phyloP scores from a whole-genome alignment of 768 basidiomycete species.

The Hebeloma cylindrosporum region DNA sequence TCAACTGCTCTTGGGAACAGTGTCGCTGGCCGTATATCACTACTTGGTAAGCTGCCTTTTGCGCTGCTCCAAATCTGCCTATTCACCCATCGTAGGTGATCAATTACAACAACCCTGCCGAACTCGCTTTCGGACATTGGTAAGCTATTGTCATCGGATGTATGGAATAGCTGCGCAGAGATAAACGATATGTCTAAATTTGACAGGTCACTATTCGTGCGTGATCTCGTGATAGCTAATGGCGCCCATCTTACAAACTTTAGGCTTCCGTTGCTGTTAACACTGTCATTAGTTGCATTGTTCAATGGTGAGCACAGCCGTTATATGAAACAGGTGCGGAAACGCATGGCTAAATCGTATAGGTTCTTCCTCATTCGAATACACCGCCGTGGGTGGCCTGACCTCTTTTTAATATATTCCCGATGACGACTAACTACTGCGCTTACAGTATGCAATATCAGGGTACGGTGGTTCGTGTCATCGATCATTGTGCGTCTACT shows the following conservation, averaged over 20 bases:
- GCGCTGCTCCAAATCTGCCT: neutral
- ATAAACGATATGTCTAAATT: conserved; percentile 10
- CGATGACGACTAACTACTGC: neutral
- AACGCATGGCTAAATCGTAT: neutral
- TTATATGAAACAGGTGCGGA: neutral
- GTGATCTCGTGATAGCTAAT: conserved; percentile 4
- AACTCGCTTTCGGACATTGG: conserved; percentile 37
- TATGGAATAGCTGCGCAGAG: too few species aligned
- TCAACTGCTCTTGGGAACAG: conserved; percentile 13
- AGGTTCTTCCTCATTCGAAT: conserved; percentile 38
- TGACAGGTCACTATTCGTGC: conserved; percentile 35
- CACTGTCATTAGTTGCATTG: conserved; percentile 30
- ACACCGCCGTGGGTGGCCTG: conserved; percentile 25
- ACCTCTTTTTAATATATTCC: neutral
- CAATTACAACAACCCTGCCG: conserved; percentile 36
- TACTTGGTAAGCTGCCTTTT: conserved; percentile 31
- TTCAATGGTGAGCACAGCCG: conserved; percentile 28
- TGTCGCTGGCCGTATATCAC: conserved; percentile 35
- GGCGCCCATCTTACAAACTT: neutral
- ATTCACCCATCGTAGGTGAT: conserved; percentile 27
- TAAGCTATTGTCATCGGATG: conserved; percentile 14
- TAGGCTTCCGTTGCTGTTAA: conserved; percentile 31
- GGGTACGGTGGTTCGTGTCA: conserved; percentile 33
- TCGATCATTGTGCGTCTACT: conserved; percentile 31
- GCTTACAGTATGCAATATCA: conserved; percentile 30